A percentile compares a stretch with the other conserved stretches of the same genome.
These are phyloP conservation scores for Abortiporus biennis DNA, from an alignment of 1,284 basidiomycete genomes.

Conservation along the genomic window DNA sequence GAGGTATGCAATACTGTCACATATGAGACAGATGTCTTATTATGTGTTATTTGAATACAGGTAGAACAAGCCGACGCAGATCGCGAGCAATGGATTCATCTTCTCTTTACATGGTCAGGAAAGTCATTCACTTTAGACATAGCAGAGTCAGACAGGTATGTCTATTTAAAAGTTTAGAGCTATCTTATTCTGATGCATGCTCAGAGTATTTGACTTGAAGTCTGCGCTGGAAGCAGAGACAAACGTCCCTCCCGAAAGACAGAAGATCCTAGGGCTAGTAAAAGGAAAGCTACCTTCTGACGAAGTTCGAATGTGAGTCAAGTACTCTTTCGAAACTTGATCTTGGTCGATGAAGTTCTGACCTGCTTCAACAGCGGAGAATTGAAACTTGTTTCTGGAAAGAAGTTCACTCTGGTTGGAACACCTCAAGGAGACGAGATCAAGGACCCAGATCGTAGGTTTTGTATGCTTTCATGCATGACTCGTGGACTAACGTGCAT, in stretches of 20 bases:
- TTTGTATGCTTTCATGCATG: slow-evolving; percentile 1
- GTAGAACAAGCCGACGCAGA: not conserved
- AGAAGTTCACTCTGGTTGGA: slow-evolving; percentile 78
- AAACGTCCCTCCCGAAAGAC: slow-evolving; percentile 76
- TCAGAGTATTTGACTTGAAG: slow-evolving; percentile 67
- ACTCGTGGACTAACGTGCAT: slow-evolving; percentile 7
- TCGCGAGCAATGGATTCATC: slow-evolving; percentile 42
- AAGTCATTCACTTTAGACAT: slow-evolving; percentile 51
- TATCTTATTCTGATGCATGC: not conserved
- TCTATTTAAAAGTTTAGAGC: not conserved
- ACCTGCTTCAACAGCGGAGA: slow-evolving; percentile 37
- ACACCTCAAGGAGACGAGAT: slow-evolving; percentile 81
- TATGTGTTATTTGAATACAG: too few relatives aligned
- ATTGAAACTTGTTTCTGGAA: slow-evolving; percentile 49
- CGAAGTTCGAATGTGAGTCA: slow-evolving; percentile 56
- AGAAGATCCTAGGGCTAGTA: slow-evolving; percentile 85
- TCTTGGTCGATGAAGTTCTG: not conserved
- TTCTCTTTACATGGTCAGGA: slow-evolving; percentile 62
- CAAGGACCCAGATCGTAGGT: slow-evolving; percentile 61
- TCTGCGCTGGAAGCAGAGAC: slow-evolving; percentile 63
- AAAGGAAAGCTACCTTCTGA: slow-evolving; percentile 82
- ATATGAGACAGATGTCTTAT: slow-evolving; percentile 5
- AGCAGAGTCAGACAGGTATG: slow-evolving; percentile 68
- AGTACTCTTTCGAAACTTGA: not conserved
- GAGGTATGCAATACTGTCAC: too few relatives aligned